Evolutionary conservation across 805 yeast genomes (phyloP).

Genomic region (Nakazawaea wickerhamii): DNA sequence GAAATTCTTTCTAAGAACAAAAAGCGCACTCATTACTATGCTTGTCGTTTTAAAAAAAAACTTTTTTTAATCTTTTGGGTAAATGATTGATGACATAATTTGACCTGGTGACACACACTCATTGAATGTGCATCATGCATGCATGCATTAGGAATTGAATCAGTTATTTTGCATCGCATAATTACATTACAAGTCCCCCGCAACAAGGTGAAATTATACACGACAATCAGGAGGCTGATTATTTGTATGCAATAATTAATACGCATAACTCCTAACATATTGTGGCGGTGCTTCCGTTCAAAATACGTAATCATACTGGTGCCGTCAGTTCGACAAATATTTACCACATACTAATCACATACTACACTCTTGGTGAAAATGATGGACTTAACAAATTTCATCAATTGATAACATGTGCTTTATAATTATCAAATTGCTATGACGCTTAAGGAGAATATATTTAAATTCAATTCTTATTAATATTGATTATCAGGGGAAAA

Average conservation of each 20-base stretch:
- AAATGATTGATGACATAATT: slow-evolving; percentile 2
- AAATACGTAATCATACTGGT: neutral
- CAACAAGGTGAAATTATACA: neutral
- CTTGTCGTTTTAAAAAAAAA: neutral
- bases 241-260: neutral
- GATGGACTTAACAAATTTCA: no score
- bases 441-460: no score
- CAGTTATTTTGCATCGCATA: neutral
- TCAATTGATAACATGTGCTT: no score
- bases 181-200: neutral
- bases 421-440: no score
- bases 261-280: neutral
- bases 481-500: no score
- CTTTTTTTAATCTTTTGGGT: no score
- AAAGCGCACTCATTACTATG: neutral
- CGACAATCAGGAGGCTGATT: no score
- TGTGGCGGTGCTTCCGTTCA: neutral
- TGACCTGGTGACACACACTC: neutral
- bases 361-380: no score
- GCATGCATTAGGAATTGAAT: neutral
- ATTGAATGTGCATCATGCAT: neutral
- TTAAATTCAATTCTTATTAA: no score
- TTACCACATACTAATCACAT: no score
- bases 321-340: no score
- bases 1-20: slow-evolving; percentile 1